Conservation (phyloP, 2,329 filamentous ascomycete genomes). For the Sporothrix inflata region DNA sequence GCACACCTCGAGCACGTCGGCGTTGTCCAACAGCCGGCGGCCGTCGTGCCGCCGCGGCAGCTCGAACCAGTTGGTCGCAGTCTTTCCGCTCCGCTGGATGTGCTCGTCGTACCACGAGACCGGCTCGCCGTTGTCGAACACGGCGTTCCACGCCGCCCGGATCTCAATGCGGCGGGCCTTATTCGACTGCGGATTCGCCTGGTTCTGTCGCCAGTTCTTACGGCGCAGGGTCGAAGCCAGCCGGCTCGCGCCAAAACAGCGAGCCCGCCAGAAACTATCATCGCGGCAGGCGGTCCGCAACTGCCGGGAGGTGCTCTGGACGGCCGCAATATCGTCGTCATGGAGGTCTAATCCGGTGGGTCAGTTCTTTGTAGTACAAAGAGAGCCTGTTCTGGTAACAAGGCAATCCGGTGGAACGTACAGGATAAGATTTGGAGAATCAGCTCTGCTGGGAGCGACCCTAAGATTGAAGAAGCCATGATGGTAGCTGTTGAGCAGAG, state of each 20-base stretch:
- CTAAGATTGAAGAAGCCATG: slow-evolving; percentile 42
- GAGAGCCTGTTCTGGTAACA: too few relatives aligned
- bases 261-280: slow-evolving; percentile 72
- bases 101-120: slow-evolving; percentile 90
- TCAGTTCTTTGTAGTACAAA: neutral
- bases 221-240: slow-evolving; percentile 61
- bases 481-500: slow-evolving; percentile 21
- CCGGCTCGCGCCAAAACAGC: slow-evolving; percentile 72
- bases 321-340: slow-evolving; percentile 64
- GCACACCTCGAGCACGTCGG: slow-evolving; percentile 65
- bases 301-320: slow-evolving; percentile 70
- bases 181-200: neutral
- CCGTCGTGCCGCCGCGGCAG: slow-evolving; percentile 54
- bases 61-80: slow-evolving; percentile 78
- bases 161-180: slow-evolving; percentile 67
- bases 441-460: slow-evolving; percentile 65
- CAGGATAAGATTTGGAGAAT: slow-evolving; percentile 62
- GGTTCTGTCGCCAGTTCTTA: neutral
- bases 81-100: slow-evolving; percentile 75
- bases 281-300: slow-evolving; percentile 73
- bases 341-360: slow-evolving; percentile 56
- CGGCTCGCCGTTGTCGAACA: slow-evolving; percentile 65
- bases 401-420: slow-evolving; percentile 45
- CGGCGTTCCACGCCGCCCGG: slow-evolving; percentile 70
- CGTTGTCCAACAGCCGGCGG: slow-evolving; percentile 37